Base-by-base conservation (phyloP, 2,329 filamentous ascomycete genomes). In the Chaetomium globosum region DNA sequence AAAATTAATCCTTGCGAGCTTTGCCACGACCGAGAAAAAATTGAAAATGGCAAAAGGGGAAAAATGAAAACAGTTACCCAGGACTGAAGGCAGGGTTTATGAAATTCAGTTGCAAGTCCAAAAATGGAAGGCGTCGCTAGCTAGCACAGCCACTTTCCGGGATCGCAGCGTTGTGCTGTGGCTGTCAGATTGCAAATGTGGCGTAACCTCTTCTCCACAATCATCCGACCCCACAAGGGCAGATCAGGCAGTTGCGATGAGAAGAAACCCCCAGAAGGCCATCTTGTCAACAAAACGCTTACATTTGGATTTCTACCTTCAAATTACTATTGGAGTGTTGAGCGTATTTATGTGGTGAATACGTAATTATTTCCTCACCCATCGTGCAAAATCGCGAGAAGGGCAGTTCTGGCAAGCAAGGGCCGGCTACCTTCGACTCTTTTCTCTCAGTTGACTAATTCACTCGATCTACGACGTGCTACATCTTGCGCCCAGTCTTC, bases 211-310 rank as follows among this genome's bases (percentile, higher is more conserved):
- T 19, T 23, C 43, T 48, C 43, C 46, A 48, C 46, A 21, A 9
- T 16, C 21, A 51, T 23, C 8, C 23, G 28, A 26, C 48, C 48
- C 39, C 39, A 43, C 48, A 51, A 10, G 33, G 33, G 33, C 48
- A 51, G 12, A 51, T 16, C 3, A 23, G 48, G 48, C 51, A 53
- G 51, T 53, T 53, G 26, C 51, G 51, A 53, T 30, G 26, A 30
- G 28, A 16, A n/a, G 9, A 26, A 31, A 19, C 23, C 23, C 39
- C 1, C 26, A 43, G 23, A 16, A 23, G 3, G 2, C 21, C 9
- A 51, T 16, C 48, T 49, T 10, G 12, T 49, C 21, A 51, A 51
- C 48, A 26, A 26, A 23, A 16, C 21, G 10, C 12, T 23, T 48
- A 8, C 46, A 21, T 46, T 46, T 16, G 4, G 7, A 13, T 43